Conservation (phyloP, 208 protist species). For the Leishmania guyanensis region DNA sequence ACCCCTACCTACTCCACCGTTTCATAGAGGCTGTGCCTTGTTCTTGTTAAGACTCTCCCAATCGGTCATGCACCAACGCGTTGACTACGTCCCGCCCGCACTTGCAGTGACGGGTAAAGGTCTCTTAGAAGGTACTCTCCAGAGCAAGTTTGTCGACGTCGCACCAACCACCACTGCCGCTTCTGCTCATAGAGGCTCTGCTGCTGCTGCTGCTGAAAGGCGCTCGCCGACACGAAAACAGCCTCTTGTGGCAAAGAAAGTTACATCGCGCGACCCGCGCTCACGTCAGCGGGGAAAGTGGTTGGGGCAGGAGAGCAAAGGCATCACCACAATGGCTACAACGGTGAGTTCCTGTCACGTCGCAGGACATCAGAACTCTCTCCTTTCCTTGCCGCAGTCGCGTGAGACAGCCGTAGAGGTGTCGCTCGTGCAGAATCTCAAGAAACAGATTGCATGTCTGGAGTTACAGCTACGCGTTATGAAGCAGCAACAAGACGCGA, state of each 20-base stretch:
- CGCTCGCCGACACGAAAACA: background rate
- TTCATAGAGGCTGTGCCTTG: background rate
- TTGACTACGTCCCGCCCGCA: background rate
- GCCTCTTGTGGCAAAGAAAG: background rate
- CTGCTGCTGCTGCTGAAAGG: background rate
- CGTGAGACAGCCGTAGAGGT: slow-evolving; percentile 30
- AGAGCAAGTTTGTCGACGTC: background rate
- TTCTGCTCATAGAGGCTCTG: background rate
- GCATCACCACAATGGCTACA: background rate
- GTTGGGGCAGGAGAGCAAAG: background rate
- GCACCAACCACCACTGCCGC: background rate
- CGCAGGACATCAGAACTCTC: no score
- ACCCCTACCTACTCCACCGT: background rate
- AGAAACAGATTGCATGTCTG: slow-evolving; percentile 63
- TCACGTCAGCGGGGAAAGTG: background rate
- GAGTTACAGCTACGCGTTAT: slow-evolving; percentile 53
- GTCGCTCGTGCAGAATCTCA: slow-evolving; percentile 68
- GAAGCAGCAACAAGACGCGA: slow-evolving; percentile 28
- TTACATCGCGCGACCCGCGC: no score
- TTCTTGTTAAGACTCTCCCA: background rate
- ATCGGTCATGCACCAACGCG: background rate
- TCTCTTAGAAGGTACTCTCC: background rate
- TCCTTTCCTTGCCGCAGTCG: background rate
- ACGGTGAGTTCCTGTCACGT: background rate
- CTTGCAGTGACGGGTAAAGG: slow-evolving; percentile 1